These are phyloP conservation scores for Barnettozyma californica DNA, from an alignment of 805 yeast genomes.

Conservation along the genomic window DNA sequence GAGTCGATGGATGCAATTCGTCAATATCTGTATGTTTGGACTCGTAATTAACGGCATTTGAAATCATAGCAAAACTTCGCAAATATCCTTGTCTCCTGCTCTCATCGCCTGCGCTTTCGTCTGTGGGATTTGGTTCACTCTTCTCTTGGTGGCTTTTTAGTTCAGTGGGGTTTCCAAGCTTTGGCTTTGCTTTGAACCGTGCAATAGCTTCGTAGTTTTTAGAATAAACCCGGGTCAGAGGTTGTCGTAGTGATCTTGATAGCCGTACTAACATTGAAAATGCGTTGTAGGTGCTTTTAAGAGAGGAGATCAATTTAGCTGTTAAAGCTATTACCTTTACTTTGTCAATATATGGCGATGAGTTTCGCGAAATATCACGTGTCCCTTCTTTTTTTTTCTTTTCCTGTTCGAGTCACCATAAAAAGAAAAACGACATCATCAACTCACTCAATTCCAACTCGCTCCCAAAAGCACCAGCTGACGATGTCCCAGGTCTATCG, in stretches of 20 bases:
- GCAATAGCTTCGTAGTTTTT: background rate
- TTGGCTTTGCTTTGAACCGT: constrained; percentile 4
- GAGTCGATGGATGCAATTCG: constrained; percentile 13
- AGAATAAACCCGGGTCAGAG: background rate
- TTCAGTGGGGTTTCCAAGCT: constrained; percentile 8
- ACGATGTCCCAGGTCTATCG: constrained; percentile 57
- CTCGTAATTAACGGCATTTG: constrained; percentile 10
- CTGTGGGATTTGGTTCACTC: background rate
- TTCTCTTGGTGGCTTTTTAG: constrained; percentile 3
- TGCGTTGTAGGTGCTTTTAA: background rate
- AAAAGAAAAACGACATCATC: background rate
- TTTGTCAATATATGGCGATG: background rate
- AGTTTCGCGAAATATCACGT: background rate
- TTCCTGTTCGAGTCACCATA: background rate
- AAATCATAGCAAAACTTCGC: constrained; percentile 9
- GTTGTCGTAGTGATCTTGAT: background rate
- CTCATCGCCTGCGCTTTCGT: background rate
- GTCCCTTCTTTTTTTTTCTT: background rate
- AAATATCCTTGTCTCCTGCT: constrained; percentile 1
- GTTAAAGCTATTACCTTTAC: no score
- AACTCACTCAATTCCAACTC: background rate
- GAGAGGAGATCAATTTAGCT: no score
- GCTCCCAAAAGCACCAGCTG: background rate
- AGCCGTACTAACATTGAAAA: background rate
- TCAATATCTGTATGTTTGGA: constrained; percentile 12